Evolutionary conservation across 306 rosid species (phyloP).

Genomic region (Vigna radiata): DNA sequence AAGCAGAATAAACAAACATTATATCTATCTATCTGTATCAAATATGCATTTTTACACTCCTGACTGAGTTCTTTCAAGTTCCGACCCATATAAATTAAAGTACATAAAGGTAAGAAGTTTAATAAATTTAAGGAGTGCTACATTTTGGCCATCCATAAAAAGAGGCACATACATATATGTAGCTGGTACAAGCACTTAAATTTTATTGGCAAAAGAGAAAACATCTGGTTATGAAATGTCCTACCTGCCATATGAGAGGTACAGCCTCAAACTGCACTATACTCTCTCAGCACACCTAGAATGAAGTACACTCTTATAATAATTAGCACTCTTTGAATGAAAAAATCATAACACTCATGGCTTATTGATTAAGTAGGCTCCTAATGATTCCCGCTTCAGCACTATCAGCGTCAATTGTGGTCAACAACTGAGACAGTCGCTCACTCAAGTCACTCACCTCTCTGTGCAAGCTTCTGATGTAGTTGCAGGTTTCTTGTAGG

Average conservation of each 20-base stretch:
- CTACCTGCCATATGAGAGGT: slow-evolving; percentile 46
- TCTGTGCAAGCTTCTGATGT: slow-evolving; percentile 82
- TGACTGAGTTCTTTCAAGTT: slow-evolving; percentile 8
- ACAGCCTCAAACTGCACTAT: slow-evolving; percentile 41
- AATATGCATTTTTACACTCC: slow-evolving; percentile 31
- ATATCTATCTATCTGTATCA: not conserved
- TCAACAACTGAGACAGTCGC: slow-evolving; percentile 80
- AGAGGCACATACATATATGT: slow-evolving; percentile 40
- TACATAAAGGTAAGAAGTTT: slow-evolving; percentile 35
- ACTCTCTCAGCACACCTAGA: slow-evolving; percentile 18
- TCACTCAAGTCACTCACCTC: slow-evolving; percentile 91
- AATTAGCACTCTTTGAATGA: slow-evolving; percentile 13
- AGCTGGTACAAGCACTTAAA: slow-evolving; percentile 35
- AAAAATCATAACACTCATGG: not conserved
- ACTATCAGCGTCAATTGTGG: slow-evolving; percentile 90
- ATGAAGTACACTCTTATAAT: slow-evolving; percentile 35
- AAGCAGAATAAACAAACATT: too few species aligned
- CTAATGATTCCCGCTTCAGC: slow-evolving; percentile 92
- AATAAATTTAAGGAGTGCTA: slow-evolving; percentile 33
- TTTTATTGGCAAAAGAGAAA: slow-evolving; percentile 27
- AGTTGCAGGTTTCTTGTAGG: slow-evolving; percentile 98
- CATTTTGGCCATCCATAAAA: slow-evolving; percentile 42
- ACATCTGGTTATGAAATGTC: slow-evolving; percentile 31
- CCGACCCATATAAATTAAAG: not conserved
- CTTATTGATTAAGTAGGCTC: slow-evolving; percentile 82